Percentiles rank a stretch among this genome's conserved stretches.
These are phyloP conservation scores for Pharus latifolius DNA, from an alignment of 176 grass and related monocot genomes.

Conservation along the genomic window DNA sequence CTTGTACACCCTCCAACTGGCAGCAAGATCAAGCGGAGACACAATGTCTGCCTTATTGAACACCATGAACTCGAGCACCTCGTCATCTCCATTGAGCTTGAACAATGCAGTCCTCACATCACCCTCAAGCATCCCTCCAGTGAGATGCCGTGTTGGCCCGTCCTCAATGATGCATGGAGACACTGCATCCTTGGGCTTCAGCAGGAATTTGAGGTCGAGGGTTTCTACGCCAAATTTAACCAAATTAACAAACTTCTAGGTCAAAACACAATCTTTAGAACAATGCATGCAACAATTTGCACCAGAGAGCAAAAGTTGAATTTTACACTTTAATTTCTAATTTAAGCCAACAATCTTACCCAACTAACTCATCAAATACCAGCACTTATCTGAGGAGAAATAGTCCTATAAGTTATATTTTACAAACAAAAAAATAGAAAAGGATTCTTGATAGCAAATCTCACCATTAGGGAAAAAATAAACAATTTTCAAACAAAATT, in stretches of 20 bases:
- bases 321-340: background rate
- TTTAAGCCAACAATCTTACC: background rate
- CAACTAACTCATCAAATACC: background rate
- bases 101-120: constrained; percentile 72
- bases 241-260: background rate
- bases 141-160: constrained; percentile 57
- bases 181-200: constrained; percentile 65
- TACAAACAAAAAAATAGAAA: too few species aligned
- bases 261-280: background rate
- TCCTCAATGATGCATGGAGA: constrained; percentile 71
- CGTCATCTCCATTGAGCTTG: constrained; percentile 58
- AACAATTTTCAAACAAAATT: too few species aligned
- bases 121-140: constrained; percentile 75
- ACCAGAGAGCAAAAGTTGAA: background rate
- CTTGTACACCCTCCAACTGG: constrained; percentile 92
- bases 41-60: constrained; percentile 88
- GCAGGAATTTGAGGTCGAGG: constrained; percentile 87
- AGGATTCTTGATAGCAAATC: too few species aligned
- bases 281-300: background rate
- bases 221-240: constrained; percentile 43
- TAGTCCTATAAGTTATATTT: too few species aligned
- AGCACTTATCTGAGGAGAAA: too few species aligned
- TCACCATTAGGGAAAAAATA: too few species aligned
- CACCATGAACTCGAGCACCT: constrained; percentile 63
- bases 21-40: constrained; percentile 85